Base-by-base conservation (phyloP, 768 basidiomycete genomes). In the Mycena metata region DNA sequence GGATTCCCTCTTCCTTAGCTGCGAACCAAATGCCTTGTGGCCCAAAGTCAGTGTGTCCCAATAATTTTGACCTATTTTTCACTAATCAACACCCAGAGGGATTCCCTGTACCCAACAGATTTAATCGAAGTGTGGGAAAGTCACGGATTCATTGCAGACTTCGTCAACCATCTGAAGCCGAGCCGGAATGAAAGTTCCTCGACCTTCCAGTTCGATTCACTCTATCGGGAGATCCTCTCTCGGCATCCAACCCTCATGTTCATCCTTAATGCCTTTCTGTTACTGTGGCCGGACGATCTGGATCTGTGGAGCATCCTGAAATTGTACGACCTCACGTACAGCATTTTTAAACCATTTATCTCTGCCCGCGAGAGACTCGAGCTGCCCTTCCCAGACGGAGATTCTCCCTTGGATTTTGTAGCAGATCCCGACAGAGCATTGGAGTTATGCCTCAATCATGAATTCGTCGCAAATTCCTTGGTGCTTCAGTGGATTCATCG, bases 111-210 rank as follows among this genome's bases (percentile, higher is more conserved):
- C 17, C 60, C 60, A 19, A 9, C 4, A 39, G 60, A 61, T 61
- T 23, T 61, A 24, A 42, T 61, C 36, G 13, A n/a, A 9, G 36
- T 61, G 2, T 61, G 60, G 60, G 36, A 51, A 16, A 24, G 51
- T 23, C 60, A 51, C 39, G 1, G 11, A 17, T 61, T 39, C 10
- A 26, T 61, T 51, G 13, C 49, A 10, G 1, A 11, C 1, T 7
- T 60, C 7, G 12, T 21, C 13, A 1, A 5, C 2, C 2, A n/a
- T 33, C 43, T 58, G 43, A 21, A 9, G 3, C 9, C 15, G 15
- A 19, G 12, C 30, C 5, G 10, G 24, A 4, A 1, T 19, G 36
- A 36, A 19, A 17, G 17, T 6, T 39, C 26, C 33, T 43, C 42
- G 5, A 26, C 43, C 5, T 30, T 19, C 15, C 21, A 47, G 10